These are phyloP conservation scores for Xenosphaeropsis pyriputrescens DNA, from an alignment of 2,329 filamentous ascomycete genomes.

Conservation along the genomic window DNA sequence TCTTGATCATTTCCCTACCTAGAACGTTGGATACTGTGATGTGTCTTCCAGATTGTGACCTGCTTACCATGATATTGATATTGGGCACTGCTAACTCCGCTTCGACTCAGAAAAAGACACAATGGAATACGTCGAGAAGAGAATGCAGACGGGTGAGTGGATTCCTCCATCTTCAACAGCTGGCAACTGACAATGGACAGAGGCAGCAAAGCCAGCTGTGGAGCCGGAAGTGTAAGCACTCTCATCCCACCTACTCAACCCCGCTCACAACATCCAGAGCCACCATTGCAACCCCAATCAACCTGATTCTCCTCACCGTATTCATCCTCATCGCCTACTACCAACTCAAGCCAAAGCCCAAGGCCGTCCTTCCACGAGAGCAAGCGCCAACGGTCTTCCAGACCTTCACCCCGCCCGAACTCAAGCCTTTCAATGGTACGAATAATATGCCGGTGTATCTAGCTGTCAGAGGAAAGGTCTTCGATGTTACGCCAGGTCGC, in stretches of 20 bases:
- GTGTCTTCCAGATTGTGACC: too few relatives aligned
- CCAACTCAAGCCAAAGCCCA: slow-evolving; percentile 33
- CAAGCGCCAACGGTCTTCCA: too few relatives aligned
- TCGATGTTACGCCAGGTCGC: slow-evolving; percentile 74
- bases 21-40: too few relatives aligned
- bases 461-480: slow-evolving; percentile 70
- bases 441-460: too few relatives aligned
- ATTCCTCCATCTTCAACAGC: not conserved
- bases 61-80: too few relatives aligned
- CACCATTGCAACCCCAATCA: slow-evolving; percentile 42
- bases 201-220: slow-evolving; percentile 13
- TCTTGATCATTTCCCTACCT: too few relatives aligned
- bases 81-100: too few relatives aligned
- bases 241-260: not conserved
- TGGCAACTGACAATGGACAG: slow-evolving; percentile 5
- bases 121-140: slow-evolving; percentile 20
- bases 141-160: slow-evolving; percentile 16
- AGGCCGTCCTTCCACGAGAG: slow-evolving; percentile 48
- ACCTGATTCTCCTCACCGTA: slow-evolving; percentile 40
- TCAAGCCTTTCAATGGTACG: slow-evolving; percentile 75
- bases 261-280: slow-evolving; percentile 6
- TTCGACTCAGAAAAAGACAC: too few relatives aligned
- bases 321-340: slow-evolving; percentile 44
- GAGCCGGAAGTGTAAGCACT: slow-evolving; percentile 15
- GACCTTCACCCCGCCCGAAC: slow-evolving; percentile 61